phyloP scores from a whole-genome alignment of 345 rosid genomes.

The Pelargonium nanum region DNA sequence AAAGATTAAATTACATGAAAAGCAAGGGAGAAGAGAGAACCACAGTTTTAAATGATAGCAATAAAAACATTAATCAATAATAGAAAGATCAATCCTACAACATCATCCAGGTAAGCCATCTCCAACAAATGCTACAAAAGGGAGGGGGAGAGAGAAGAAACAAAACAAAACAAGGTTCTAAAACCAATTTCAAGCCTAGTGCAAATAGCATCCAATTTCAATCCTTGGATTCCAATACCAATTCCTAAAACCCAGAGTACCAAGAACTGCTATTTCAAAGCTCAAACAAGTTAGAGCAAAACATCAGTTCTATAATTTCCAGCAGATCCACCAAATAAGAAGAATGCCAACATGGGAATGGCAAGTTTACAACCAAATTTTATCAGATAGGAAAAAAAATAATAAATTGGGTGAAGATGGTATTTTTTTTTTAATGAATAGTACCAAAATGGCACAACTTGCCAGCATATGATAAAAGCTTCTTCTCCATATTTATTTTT shows the following conservation, averaged over 20 bases:
- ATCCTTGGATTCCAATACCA: too few species aligned
- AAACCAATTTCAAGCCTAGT: too few species aligned
- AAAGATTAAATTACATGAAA: neutral
- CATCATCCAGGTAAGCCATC: neutral
- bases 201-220: neutral
- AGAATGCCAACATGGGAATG: neutral
- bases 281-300: neutral
- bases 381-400: neutral
- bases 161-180: neutral
- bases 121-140: neutral
- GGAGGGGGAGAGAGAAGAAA: too few species aligned
- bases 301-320: neutral
- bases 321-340: constrained; percentile 24
- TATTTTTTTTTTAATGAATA: too few species aligned
- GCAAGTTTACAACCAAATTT: neutral
- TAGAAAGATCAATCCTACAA: neutral
- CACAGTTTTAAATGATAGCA: neutral
- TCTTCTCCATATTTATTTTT: neutral
- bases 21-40: neutral
- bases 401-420: neutral
- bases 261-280: neutral
- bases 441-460: neutral
- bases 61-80: too few species aligned
- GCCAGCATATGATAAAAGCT: neutral
- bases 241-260: neutral